Percentiles rank a stretch among this genome's conserved stretches.
Conservation (phyloP, 1,284 basidiomycete genomes). For the Sporisorium scitamineum region DNA sequence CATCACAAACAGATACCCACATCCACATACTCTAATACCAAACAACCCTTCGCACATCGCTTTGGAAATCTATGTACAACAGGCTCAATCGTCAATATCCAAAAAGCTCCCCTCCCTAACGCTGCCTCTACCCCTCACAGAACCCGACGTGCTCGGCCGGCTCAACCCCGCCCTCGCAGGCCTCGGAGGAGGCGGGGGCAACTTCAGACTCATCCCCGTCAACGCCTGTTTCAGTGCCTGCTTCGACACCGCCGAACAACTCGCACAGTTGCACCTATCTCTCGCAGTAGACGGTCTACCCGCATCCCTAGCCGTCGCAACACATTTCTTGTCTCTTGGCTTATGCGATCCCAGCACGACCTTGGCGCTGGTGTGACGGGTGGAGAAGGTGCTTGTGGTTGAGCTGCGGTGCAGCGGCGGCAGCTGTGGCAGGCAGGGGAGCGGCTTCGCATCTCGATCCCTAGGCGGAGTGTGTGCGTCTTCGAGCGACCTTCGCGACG, state of each 20-base stretch:
- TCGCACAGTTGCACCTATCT: background rate
- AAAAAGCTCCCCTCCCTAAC: background rate
- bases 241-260: background rate
- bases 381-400: slow-evolving; percentile 4
- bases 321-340: slow-evolving; percentile 2
- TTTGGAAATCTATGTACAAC: background rate
- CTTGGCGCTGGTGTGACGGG: background rate
- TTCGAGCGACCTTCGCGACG: too few species aligned
- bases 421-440: slow-evolving; percentile 7
- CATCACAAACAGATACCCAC: slow-evolving; percentile 1
- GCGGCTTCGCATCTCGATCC: slow-evolving; percentile 14
- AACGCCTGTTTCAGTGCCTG: background rate
- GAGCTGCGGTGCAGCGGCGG: slow-evolving; percentile 14
- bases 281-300: background rate
- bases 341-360: slow-evolving; percentile 11
- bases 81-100: background rate
- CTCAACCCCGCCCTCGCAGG: background rate
- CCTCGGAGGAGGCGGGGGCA: slow-evolving; percentile 1
- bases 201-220: background rate
- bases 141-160: background rate
- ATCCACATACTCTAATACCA: slow-evolving; percentile 3
- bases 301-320: background rate
- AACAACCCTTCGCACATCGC: too few species aligned
- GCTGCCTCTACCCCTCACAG: background rate
- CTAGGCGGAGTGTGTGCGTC: background rate